A percentile compares a stretch with the other conserved stretches of the same genome.
Evolutionary conservation across 148 eudicot species (phyloP).

Genomic region (Spergularia marina): DNA sequence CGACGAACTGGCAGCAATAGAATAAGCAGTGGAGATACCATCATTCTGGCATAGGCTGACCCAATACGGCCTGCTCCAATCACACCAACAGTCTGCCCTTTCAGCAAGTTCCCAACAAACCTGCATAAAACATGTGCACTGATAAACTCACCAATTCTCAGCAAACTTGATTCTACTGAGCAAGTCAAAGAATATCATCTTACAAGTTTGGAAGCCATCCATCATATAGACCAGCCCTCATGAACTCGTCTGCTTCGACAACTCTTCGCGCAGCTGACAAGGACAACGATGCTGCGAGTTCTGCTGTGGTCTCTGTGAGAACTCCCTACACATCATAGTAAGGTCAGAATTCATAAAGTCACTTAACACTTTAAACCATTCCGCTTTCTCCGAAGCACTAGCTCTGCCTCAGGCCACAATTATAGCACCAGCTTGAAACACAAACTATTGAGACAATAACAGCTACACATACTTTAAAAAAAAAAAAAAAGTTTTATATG

Average conservation of each 20-base stretch:
- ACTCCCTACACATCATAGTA: conserved; percentile 58
- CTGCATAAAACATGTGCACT: conserved; percentile 30
- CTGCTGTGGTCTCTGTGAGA: conserved; percentile 97
- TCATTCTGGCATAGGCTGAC: conserved; percentile 98
- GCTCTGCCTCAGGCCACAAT: no score
- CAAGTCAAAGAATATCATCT: conserved; percentile 16
- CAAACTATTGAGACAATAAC: no score
- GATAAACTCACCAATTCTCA: background rate
- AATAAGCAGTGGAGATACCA: conserved; percentile 48
- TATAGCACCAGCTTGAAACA: no score
- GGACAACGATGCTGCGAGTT: conserved; percentile 92
- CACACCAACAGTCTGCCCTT: conserved; percentile 97
- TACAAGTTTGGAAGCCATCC: conserved; percentile 99
- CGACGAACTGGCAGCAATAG: background rate
- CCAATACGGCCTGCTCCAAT: conserved; percentile 99
- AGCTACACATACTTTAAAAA: no score
- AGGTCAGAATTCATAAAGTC: no score
- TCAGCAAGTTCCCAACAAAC: conserved; percentile 97
- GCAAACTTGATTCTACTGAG: background rate
- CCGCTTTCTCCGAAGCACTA: no score
- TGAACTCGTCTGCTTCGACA: conserved; percentile 97
- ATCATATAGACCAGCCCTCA: conserved; percentile 93
- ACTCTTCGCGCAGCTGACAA: conserved; percentile 89
- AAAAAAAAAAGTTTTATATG: no score
- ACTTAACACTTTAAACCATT: no score